Percentiles rank a stretch among this genome's conserved stretches.
Conservation (phyloP, 805 yeast species). For the Wickerhamiella occidentalis region DNA sequence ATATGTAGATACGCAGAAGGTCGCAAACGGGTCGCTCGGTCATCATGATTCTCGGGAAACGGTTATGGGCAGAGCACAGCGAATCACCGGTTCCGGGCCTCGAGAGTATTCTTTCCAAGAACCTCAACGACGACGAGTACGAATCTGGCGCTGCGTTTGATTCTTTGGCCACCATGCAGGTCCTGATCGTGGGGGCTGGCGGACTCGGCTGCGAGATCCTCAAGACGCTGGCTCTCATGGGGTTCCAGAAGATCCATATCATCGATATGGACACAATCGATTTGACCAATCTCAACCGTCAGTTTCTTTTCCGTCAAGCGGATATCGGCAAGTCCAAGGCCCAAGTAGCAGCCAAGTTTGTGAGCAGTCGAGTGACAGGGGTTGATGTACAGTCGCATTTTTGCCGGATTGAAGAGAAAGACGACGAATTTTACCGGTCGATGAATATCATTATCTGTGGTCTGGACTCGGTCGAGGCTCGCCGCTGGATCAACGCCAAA, state of each 20-base stretch:
- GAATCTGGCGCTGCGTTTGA: slow-evolving; percentile 6
- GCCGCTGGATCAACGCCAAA: slow-evolving; percentile 75
- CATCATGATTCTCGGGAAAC: slow-evolving; percentile 9
- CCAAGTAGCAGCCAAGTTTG: slow-evolving; percentile 46
- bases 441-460: slow-evolving; percentile 77
- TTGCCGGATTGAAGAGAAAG: slow-evolving; percentile 54
- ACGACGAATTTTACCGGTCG: slow-evolving; percentile 47
- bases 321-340: slow-evolving; percentile 63
- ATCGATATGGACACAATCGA: slow-evolving; percentile 80
- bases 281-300: slow-evolving; percentile 62
- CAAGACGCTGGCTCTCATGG: slow-evolving; percentile 58
- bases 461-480: slow-evolving; percentile 75
- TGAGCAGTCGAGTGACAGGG: slow-evolving; percentile 34
- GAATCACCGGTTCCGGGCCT: slow-evolving; percentile 1
- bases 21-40: no score
- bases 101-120: neutral
- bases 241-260: slow-evolving; percentile 51
- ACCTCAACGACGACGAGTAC: slow-evolving; percentile 1
- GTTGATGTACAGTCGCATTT: slow-evolving; percentile 46
- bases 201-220: slow-evolving; percentile 75
- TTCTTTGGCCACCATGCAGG: slow-evolving; percentile 10
- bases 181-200: slow-evolving; percentile 55
- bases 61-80: neutral
- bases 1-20: no score
- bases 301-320: slow-evolving; percentile 48